phyloP scores from a whole-genome alignment of 495 filamentous ascomycete genomes.

The Penicillium samsonianum region DNA sequence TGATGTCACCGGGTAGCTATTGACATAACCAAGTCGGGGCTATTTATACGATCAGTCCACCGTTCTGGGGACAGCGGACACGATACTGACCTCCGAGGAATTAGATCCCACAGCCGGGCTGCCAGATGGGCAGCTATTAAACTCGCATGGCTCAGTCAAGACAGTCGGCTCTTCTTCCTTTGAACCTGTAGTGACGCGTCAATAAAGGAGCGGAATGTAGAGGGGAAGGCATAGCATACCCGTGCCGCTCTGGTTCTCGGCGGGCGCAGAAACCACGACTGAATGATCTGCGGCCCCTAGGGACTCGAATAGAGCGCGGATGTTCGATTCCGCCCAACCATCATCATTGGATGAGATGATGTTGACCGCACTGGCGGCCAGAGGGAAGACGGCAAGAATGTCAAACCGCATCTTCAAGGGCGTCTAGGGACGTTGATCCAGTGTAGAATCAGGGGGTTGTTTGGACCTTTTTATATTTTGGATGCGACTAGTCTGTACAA shows the following conservation, averaged over 20 bases:
- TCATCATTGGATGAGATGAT: slow-evolving; percentile 70
- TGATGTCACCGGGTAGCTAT: slow-evolving; percentile 65
- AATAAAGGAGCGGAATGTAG: background rate
- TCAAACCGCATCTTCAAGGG: slow-evolving; percentile 17
- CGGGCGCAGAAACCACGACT: slow-evolving; percentile 62
- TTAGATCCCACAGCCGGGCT: slow-evolving; percentile 58
- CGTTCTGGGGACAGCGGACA: background rate
- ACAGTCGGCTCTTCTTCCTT: slow-evolving; percentile 46
- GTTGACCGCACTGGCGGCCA: slow-evolving; percentile 43
- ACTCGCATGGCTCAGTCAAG: slow-evolving; percentile 54
- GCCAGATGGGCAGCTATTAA: slow-evolving; percentile 56
- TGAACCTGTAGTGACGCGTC: slow-evolving; percentile 44
- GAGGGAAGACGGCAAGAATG: slow-evolving; percentile 3
- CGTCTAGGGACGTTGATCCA: background rate
- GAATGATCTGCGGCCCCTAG: slow-evolving; percentile 56
- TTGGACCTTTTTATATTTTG: background rate
- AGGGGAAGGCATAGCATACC: slow-evolving; percentile 38
- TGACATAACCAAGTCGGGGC: slow-evolving; percentile 66
- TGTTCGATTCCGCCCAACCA: slow-evolving; percentile 70
- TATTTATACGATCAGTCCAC: background rate
- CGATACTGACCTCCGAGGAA: slow-evolving; percentile 36
- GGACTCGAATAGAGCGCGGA: slow-evolving; percentile 55
- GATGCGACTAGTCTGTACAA: background rate
- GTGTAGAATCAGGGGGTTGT: background rate
- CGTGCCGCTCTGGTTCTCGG: slow-evolving; percentile 64